Evolutionary conservation across 306 rosid genomes (phyloP).

Genomic region (Quercus bicolor): DNA sequence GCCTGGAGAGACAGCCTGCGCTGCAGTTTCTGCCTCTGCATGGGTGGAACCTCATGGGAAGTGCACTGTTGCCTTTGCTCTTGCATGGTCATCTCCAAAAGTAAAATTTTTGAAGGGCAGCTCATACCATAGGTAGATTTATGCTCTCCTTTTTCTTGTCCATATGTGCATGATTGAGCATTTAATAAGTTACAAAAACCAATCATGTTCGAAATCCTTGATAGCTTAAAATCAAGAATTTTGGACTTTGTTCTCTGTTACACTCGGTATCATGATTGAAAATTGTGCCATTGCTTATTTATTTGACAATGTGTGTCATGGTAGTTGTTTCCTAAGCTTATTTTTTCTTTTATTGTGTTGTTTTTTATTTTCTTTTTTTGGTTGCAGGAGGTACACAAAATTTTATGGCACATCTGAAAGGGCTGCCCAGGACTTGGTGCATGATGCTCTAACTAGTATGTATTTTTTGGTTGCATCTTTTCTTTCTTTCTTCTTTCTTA

Average conservation of each 20-base stretch:
- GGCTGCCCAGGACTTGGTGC: constrained; percentile 79
- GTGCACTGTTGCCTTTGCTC: constrained; percentile 85
- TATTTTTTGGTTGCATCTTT: constrained; percentile 11
- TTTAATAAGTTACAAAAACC: background rate
- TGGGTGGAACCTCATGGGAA: constrained; percentile 99
- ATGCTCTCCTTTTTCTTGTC: constrained; percentile 12
- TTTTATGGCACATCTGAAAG: constrained; percentile 90
- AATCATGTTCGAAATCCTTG: background rate
- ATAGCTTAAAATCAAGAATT: background rate
- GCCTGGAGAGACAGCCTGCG: constrained; percentile 88
- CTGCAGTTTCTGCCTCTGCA: constrained; percentile 93
- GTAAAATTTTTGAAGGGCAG: constrained; percentile 84
- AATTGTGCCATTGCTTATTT: background rate
- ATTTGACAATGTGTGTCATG: background rate
- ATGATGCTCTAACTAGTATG: constrained; percentile 90
- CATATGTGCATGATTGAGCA: background rate
- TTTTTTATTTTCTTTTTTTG: constrained; percentile 17
- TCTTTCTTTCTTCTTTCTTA: no score
- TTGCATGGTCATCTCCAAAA: constrained; percentile 98
- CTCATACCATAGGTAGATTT: constrained; percentile 67
- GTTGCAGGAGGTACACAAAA: constrained; percentile 92
- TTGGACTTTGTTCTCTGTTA: background rate
- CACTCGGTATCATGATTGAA: background rate
- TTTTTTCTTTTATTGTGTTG: background rate
- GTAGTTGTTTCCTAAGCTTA: background rate